These are phyloP conservation scores for Aspergillus pseudonomiae DNA, from an alignment of 2,329 filamentous ascomycete species.

Conservation along the genomic window DNA sequence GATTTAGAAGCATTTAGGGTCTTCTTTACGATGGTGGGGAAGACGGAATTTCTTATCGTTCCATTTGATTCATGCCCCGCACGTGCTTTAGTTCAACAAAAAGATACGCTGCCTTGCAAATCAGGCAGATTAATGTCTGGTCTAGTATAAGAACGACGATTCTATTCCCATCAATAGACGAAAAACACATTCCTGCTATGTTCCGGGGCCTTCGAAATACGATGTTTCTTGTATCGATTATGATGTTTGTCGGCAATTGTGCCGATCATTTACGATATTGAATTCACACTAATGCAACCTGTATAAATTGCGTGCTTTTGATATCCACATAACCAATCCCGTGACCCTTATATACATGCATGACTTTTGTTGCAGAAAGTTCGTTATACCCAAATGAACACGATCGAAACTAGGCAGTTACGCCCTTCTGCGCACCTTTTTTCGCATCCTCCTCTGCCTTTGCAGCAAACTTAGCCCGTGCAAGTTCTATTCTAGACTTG, in stretches of 20 bases:
- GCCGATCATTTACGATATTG: background rate
- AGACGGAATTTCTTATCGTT: background rate
- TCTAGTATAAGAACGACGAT: too few relatives aligned
- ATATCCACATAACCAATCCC: slow-evolving; percentile 1
- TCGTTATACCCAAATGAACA: background rate
- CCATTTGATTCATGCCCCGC: background rate
- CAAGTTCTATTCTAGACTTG: slow-evolving; percentile 60
- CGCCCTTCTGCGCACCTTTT: slow-evolving; percentile 6
- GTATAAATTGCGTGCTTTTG: slow-evolving; percentile 1
- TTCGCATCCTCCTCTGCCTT: slow-evolving; percentile 28
- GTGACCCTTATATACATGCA: background rate
- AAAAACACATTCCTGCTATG: too few relatives aligned
- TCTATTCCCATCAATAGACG: too few relatives aligned
- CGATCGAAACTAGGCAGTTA: slow-evolving; percentile 7
- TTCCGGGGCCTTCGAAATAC: too few relatives aligned
- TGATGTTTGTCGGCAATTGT: background rate
- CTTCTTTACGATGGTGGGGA: background rate
- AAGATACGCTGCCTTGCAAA: background rate
- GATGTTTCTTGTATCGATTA: too few relatives aligned
- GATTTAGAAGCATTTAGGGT: background rate
- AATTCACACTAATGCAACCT: slow-evolving; percentile 1
- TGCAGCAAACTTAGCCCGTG: slow-evolving; percentile 59
- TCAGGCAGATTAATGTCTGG: background rate
- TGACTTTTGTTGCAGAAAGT: background rate
- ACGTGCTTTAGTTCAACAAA: background rate